Percentiles rank a stretch among this genome's conserved stretches.
These are phyloP conservation scores for Tuctoria greenei DNA, from an alignment of 176 grass and related monocot genomes.

Conservation along the genomic window DNA sequence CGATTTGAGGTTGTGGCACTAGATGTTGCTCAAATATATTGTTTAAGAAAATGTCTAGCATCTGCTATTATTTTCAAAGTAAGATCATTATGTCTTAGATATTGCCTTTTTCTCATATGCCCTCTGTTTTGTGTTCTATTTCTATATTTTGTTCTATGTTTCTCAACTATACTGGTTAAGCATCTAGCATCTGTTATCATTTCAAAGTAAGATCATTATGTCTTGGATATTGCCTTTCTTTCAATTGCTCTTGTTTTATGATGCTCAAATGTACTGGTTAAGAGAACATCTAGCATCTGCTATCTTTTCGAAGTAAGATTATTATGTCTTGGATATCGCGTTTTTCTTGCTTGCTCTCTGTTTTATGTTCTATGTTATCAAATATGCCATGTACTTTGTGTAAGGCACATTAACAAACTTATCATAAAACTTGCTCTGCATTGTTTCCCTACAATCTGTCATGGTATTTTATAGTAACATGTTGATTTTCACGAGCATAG, in stretches of 20 bases:
- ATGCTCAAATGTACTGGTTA: slow-evolving; percentile 94
- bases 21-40: slow-evolving; percentile 97
- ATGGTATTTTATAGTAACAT: background rate
- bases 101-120: background rate
- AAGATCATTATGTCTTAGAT: slow-evolving; percentile 33
- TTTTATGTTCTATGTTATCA: background rate
- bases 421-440: background rate
- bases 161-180: slow-evolving; percentile 93
- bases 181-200: slow-evolving; percentile 62
- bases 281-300: slow-evolving; percentile 67
- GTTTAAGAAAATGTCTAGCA: slow-evolving; percentile 72
- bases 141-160: slow-evolving; percentile 49
- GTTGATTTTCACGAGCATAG: background rate
- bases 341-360: no score
- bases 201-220: slow-evolving; percentile 71
- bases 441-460: background rate
- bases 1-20: slow-evolving; percentile 76
- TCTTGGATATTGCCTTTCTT: background rate
- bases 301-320: slow-evolving; percentile 80
- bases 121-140: background rate
- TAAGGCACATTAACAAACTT: background rate
- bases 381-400: background rate
- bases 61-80: slow-evolving; percentile 89
- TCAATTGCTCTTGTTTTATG: slow-evolving; percentile 33
- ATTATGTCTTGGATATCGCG: slow-evolving; percentile 15